Base-by-base conservation (phyloP, 2,329 filamentous ascomycete species). In the Geosmithia morbida region DNA sequence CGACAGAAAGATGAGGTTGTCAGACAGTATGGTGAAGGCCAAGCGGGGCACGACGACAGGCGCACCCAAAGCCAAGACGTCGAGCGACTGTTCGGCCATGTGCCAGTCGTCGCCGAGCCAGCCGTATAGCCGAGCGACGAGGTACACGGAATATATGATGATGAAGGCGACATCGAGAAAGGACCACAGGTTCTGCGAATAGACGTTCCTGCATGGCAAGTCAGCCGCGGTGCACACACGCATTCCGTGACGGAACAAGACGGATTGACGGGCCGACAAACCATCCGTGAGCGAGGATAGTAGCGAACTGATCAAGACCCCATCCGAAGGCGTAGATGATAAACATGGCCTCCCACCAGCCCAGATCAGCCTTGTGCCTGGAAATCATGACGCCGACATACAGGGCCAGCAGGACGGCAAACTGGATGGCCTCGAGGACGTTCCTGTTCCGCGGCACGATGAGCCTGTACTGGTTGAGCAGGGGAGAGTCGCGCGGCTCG, bases 161-260 rank as follows among this genome's bases (percentile, higher is more conserved):
- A 80, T 75, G 56, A 90, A 94, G 4, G 78, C 79, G 44, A 90
- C 79, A 59, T 92, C 87, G 16, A 94, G 73, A 56, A 94, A 92
- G 0, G 85, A 87, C 87, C 87, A 94, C 3, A 94, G 67, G 55
- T 92, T 90, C 60, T 94, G 85, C 0, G 86, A 88, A 57, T 92
- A 89, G 1, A 92, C 86, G 49, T 79, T 77, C 85, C 85, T 77
- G 44, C 49, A 37, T 39, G 18, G 13, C 8, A 42, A 46, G 47
- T 47, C 26, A 44, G 41, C 51, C 29, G 22, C 8, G 4, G 22
- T 26, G 8, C 22, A 26, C 22, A 26, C 22, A 26, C 4, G 8
- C 22, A 26, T 26, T n/a, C n/a, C n/a, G n/a, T n/a, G n/a, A n/a
- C n/a, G n/a, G n/a, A n/a, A n/a, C n/a, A n/a, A n/a, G n/a, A n/a